These are phyloP conservation scores for Earliella scabrosa DNA, from an alignment of 1,284 basidiomycete genomes.

Conservation along the genomic window DNA sequence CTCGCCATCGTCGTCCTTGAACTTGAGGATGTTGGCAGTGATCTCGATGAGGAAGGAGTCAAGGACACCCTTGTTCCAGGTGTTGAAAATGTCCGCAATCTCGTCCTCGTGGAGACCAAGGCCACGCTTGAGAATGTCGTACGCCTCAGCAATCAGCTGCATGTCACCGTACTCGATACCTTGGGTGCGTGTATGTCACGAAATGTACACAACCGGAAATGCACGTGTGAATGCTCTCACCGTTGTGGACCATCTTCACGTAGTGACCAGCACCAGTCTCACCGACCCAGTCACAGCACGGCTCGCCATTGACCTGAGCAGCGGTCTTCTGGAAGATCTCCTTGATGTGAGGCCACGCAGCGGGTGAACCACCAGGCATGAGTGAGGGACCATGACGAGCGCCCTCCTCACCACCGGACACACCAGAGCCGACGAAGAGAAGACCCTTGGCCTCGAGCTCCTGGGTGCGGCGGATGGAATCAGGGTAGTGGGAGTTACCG, in stretches of 20 bases:
- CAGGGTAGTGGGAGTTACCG: conserved; percentile 99
- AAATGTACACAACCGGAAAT: conserved; percentile 8
- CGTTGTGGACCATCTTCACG: conserved; percentile 99
- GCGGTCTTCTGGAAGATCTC: conserved; percentile 99
- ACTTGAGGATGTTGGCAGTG: conserved; percentile 93
- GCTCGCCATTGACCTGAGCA: conserved; percentile 94
- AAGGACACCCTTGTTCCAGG: conserved; percentile 99
- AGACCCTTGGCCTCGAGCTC: conserved; percentile 95
- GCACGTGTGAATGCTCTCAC: conserved; percentile 47
- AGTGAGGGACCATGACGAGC: conserved; percentile 97
- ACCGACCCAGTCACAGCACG: conserved; percentile 99
- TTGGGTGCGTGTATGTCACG: conserved; percentile 35
- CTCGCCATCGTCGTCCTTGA: conserved; percentile 94
- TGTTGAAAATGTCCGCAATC: conserved; percentile 88
- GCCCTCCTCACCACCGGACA: conserved; percentile 99
- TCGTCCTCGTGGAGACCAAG: conserved; percentile 85
- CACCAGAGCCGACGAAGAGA: conserved; percentile 98
- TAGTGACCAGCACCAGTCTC: conserved; percentile 94
- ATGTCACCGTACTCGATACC: conserved; percentile 99
- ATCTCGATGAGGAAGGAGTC: conserved; percentile 99
- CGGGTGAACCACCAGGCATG: conserved; percentile 97
- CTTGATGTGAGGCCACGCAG: conserved; percentile 97
- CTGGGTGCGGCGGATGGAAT: conserved; percentile 93
- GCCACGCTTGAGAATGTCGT: conserved; percentile 98
- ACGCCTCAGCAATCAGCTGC: conserved; percentile 99